Evolutionary conservation across 176 grass and related monocot genomes (phyloP).

Genomic region (Carex cristatella): DNA sequence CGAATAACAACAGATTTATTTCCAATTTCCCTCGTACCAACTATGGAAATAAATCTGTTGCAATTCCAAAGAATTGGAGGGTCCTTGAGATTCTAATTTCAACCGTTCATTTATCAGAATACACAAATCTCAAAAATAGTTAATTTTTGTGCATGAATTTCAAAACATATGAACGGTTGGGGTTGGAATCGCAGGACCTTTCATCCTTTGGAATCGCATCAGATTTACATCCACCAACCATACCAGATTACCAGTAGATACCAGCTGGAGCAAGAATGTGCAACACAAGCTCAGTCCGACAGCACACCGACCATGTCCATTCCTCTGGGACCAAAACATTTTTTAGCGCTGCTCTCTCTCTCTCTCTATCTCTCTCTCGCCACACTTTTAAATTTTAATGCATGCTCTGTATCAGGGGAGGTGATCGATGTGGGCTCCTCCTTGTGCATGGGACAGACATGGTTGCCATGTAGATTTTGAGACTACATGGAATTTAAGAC

Average conservation of each 20-base stretch:
- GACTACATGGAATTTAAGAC: not conserved
- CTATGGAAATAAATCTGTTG: not conserved
- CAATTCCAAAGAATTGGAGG: no score
- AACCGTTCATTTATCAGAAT: no score
- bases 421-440: conserved; percentile 5
- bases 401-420: conserved; percentile 13
- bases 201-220: no score
- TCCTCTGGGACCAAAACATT: not conserved
- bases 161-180: no score
- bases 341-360: not conserved
- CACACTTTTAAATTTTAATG: not conserved
- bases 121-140: no score
- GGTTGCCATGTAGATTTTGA: conserved; percentile 1
- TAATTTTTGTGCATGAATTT: no score
- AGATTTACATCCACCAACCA: no score
- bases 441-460: not conserved
- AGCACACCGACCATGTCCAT: conserved; percentile 17
- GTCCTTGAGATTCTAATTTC: no score
- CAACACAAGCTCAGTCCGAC: not conserved
- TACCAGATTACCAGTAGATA: no score
- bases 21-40: not conserved
- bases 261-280: conserved; percentile 6
- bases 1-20: no score
- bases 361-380: not conserved
- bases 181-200: no score